Percentiles rank a stretch among this genome's conserved stretches.
phyloP scores from a whole-genome alignment of 768 basidiomycete genomes.

The Suillus sp. region DNA sequence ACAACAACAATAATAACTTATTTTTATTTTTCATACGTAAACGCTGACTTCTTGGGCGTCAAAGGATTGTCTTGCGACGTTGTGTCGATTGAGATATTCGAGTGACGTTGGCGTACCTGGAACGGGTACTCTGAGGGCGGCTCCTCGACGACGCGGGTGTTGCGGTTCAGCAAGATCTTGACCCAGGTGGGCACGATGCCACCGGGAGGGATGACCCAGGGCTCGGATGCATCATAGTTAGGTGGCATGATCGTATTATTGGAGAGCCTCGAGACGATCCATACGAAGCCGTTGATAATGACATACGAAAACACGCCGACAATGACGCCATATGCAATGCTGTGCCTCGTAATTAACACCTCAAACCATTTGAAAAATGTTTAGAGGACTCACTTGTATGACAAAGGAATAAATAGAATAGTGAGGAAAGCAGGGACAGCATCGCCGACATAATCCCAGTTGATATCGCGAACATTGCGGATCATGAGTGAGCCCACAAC shows the following conservation, averaged over 20 bases:
- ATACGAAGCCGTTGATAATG: constrained; percentile 71
- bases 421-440: constrained; percentile 87
- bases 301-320: constrained; percentile 73
- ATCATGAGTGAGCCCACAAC: constrained; percentile 92
- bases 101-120: constrained; percentile 34
- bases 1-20: no score
- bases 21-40: constrained; percentile 32
- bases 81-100: constrained; percentile 36
- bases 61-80: constrained; percentile 26
- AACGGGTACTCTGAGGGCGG: constrained; percentile 30
- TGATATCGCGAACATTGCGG: constrained; percentile 82
- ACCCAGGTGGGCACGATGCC: constrained; percentile 70
- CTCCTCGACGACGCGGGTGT: constrained; percentile 2
- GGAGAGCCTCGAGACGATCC: constrained; percentile 53
- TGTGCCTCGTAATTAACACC: constrained; percentile 30
- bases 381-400: constrained; percentile 62
- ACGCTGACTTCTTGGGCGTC: constrained; percentile 29
- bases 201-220: constrained; percentile 73
- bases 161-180: constrained; percentile 28
- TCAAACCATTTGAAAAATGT: neutral
- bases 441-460: constrained; percentile 88
- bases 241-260: constrained; percentile 65
- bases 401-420: constrained; percentile 74
- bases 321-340: constrained; percentile 90
- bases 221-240: constrained; percentile 63